Evolutionary conservation across 768 basidiomycete species (phyloP), one percentile per base, ranked within the genome.

Genomic region (Phlebiopsis flavidoalba): DNA sequence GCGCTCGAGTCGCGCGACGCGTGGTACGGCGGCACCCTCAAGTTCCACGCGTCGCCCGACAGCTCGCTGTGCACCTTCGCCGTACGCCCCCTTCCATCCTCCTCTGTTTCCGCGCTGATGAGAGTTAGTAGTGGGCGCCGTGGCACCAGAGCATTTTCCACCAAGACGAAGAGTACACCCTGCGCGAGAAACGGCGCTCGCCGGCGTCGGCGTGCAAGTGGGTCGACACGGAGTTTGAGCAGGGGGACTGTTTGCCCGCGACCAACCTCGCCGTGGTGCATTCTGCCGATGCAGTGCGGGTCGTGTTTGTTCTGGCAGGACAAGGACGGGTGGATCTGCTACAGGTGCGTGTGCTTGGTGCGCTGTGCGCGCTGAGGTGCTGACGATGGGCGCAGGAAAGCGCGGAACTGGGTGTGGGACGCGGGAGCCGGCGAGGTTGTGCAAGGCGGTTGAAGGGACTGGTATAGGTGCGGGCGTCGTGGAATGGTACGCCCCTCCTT

Each of bases 51-150:
- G 35, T 50, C 33, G 49, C 58, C 48, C 11, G 49, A 59, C 26
- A 59, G 58, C 49, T 50, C 31, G 3, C 50, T 59, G 2, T 59
- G 58, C 36, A 37, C 58, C 21, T 24, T 59, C 11, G 58, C 58
- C 5, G 58, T 59, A 43, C 26, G 58, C 24, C 17, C 26, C 14
- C 22, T 5, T 56, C 14, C 24, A 36, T 36, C 14, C 46, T 51
- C 35, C 11, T 37, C 14, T 33, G 1, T 52, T 10, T 12, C 12
- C 40, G 14, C n/a, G 22, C 31, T 58, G 19, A 36, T 14, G 11
- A 36, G 35, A 51, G 3, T 36, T 12, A 15, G 8, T 7, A 59
- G 58, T 59, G 58, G 58, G 58, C 48, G 7, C 31, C 24, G 6
- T 51, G 37, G 31, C 15, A 50, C 12, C 48, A 59, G 37, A 33